These are phyloP conservation scores for Lactarius pseudohatsudake DNA, from an alignment of 768 basidiomycete species.

Conservation along the genomic window DNA sequence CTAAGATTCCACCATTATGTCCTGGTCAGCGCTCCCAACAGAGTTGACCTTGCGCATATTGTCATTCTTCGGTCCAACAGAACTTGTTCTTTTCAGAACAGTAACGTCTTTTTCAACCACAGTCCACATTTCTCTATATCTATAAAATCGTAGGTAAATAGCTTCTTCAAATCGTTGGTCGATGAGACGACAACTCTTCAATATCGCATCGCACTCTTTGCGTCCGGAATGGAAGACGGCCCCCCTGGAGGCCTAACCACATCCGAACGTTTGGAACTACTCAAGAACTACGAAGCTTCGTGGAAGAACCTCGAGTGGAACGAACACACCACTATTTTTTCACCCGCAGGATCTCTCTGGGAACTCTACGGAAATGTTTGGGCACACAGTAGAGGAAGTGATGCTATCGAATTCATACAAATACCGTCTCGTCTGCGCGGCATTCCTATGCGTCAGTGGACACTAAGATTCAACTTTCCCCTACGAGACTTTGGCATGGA, in stretches of 20 bases:
- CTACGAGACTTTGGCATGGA: conserved; percentile 29
- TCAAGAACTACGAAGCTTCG: conserved; percentile 18
- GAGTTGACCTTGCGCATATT: conserved; percentile 22
- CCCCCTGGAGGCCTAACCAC: conserved; percentile 2
- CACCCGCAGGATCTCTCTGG: conserved; percentile 10
- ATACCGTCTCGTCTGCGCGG: conserved; percentile 27
- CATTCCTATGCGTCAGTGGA: conserved; percentile 25
- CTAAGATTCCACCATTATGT: background rate
- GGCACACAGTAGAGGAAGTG: conserved; percentile 13
- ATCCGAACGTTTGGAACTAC: conserved; percentile 15
- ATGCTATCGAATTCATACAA: conserved; percentile 18
- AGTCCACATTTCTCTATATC: background rate
- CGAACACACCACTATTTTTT: background rate
- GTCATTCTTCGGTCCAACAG: background rate
- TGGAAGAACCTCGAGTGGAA: conserved; percentile 26
- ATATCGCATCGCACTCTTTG: conserved; percentile 21
- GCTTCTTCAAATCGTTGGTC: conserved; percentile 15
- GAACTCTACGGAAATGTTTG: conserved; percentile 28
- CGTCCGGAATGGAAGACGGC: conserved; percentile 23
- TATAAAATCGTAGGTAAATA: conserved; percentile 15
- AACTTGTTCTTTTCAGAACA: conserved; percentile 16
- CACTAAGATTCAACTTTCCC: conserved; percentile 10
- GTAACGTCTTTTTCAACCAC: conserved; percentile 2
- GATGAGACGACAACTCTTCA: conserved; percentile 18
- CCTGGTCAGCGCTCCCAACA: conserved; percentile 9